Percentiles rank a stretch among this genome's conserved stretches.
Evolutionary conservation across 306 rosid species (phyloP).

Genomic region (Carpinus fangiana): DNA sequence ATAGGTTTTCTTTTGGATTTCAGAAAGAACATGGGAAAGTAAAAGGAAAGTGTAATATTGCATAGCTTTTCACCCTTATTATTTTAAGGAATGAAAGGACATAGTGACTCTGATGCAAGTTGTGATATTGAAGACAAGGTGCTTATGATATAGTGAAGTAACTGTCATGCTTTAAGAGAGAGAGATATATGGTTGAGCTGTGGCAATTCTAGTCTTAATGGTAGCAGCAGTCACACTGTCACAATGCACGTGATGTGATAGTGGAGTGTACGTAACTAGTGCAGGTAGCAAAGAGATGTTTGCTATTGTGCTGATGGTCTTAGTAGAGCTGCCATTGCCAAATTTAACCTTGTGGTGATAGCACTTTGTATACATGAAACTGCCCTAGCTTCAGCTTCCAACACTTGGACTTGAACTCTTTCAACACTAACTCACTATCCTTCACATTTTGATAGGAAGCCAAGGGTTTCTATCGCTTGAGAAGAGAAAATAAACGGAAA

Average conservation of each 20-base stretch:
- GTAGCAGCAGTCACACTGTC: background rate
- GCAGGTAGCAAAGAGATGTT: constrained; percentile 2
- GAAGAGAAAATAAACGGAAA: no score
- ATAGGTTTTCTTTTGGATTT: background rate
- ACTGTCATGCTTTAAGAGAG: background rate
- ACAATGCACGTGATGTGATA: background rate
- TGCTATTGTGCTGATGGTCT: background rate
- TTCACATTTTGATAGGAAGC: no score
- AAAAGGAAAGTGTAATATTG: background rate
- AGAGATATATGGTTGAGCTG: background rate
- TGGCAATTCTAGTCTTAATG: background rate
- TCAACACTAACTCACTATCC: no score
- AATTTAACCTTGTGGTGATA: background rate
- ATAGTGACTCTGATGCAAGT: background rate
- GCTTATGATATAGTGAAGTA: background rate
- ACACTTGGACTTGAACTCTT: no score
- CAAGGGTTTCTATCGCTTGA: no score
- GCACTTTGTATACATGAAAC: no score
- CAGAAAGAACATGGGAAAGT: background rate
- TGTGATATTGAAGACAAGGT: background rate
- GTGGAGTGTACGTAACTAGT: background rate
- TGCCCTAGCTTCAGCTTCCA: no score
- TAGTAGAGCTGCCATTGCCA: background rate
- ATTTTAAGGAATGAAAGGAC: background rate
- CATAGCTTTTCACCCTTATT: background rate